These are phyloP conservation scores for Phytopythium delawarense DNA, from an alignment of 352 stramenopile species.

Conservation along the genomic window DNA sequence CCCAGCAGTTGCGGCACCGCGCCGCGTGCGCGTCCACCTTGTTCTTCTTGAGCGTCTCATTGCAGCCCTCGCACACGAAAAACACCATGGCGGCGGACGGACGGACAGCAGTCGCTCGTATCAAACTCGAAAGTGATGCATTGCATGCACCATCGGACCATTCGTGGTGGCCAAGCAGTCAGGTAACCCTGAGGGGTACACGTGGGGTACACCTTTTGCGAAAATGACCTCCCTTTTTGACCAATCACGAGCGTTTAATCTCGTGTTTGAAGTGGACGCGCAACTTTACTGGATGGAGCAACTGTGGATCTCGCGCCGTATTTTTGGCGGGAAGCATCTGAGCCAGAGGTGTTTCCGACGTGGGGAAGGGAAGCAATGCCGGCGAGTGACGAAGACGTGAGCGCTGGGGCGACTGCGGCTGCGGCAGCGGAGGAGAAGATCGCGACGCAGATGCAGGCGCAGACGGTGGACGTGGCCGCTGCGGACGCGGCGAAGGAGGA, in stretches of 20 bases:
- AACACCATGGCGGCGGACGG: slow-evolving; percentile 55
- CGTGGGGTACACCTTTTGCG: no score
- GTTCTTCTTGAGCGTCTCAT: slow-evolving; percentile 94
- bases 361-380: slow-evolving; percentile 1
- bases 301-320: background rate
- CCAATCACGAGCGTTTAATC: no score
- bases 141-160: background rate
- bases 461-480: background rate
- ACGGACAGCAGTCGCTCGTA: background rate
- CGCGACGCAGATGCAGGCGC: background rate
- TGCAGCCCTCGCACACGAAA: slow-evolving; percentile 86
- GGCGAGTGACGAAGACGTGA: background rate
- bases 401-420: background rate
- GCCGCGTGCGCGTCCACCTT: slow-evolving; percentile 89
- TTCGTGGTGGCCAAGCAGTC: no score
- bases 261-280: background rate
- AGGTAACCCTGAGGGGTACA: no score
- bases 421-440: no score
- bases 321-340: slow-evolving; percentile 10
- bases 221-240: no score
- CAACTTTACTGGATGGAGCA: background rate
- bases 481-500: background rate
- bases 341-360: background rate
- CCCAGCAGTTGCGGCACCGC: slow-evolving; percentile 86
- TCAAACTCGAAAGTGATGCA: background rate